Evolutionary conservation across 176 grass and related monocot genomes (phyloP), one percentile per base, ranked within the genome.

Genomic region (Hordeum marinum): DNA sequence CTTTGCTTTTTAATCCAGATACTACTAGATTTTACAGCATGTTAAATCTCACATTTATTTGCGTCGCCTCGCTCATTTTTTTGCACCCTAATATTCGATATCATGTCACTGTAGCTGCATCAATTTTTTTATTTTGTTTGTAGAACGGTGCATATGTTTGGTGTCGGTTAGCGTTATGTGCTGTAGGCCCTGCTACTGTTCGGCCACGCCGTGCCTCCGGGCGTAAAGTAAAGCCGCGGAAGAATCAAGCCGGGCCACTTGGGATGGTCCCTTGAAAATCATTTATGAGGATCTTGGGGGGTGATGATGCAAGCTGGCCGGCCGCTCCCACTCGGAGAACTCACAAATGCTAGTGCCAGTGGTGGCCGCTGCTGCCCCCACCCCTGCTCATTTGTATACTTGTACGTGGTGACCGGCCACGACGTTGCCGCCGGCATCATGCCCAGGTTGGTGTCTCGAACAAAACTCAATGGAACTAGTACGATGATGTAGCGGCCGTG

Each of bases 271-370:
- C 45, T 2, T 75, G 15, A 0, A 18, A 21, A 3, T 34, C 54
- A n/a, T n/a, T 75, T 54, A 75, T 7, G 26, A 75, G 72, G 15
- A 75, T 75, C 72, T 75, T 70, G 29, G 0, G 0, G 20, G 3
- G 43, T n/a, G n/a, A 26, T 75, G 72, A 75, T 75, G 72, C 72
- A 75, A 75, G 72, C 15, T 75, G 43, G 72, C n/a, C n/a, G n/a
- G n/a, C 2, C 45, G 18, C 43, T 20, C 43, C 43, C 42, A 20
- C 9, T 41, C 27, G 42, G 25, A 75, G 14, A 75, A 75, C 25
- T 75, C 42, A 50, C 71, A 75, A 75, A 75, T 75, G 70, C 70
- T 26, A 46, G 45, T 46, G 43, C 42, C 40, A 42, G 37, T 43
- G 68, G n/a, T 72, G 68, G 40, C 40, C 70, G 27, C 2, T 71